phyloP scores from a whole-genome alignment of 2,329 filamentous ascomycete species.

The Cephalotrichum gorgonifer region DNA sequence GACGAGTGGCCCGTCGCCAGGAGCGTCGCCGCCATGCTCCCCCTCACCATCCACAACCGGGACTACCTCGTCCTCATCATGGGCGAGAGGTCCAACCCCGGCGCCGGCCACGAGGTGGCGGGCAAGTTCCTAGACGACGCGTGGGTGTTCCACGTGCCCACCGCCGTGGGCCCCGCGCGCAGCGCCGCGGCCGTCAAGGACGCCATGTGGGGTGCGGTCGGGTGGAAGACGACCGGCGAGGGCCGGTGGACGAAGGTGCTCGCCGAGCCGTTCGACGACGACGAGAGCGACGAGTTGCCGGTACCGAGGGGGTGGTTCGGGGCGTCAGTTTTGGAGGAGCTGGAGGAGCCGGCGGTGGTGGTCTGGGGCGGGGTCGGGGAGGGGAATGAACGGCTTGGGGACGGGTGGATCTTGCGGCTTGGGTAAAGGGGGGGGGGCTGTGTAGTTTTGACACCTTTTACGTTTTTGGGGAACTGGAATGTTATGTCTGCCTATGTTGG shows the following conservation, averaged over 20 bases:
- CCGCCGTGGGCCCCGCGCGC: constrained; percentile 33
- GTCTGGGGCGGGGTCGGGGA: constrained; percentile 50
- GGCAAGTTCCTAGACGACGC: constrained; percentile 49
- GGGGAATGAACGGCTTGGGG: constrained; percentile 39
- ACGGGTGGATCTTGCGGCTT: constrained; percentile 55
- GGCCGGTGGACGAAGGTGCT: constrained; percentile 46
- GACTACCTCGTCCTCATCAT: constrained; percentile 54
- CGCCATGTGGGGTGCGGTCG: constrained; percentile 42
- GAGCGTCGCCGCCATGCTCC: constrained; percentile 40
- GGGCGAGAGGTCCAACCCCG: constrained; percentile 42
- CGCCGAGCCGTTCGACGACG: constrained; percentile 38
- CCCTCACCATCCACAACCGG: constrained; percentile 46
- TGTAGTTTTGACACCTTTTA: neutral
- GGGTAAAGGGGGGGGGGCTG: no score
- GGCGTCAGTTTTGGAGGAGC: constrained; percentile 42
- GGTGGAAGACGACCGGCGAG: constrained; percentile 43
- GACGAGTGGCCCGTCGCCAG: constrained; percentile 41
- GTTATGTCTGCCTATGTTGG: neutral
- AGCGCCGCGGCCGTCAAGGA: constrained; percentile 44
- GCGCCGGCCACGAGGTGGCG: constrained; percentile 36
- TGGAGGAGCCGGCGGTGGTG: constrained; percentile 49
- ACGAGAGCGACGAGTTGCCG: constrained; percentile 38
- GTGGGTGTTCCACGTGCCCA: constrained; percentile 53
- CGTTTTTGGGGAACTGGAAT: neutral
- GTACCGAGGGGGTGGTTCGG: constrained; percentile 46